Conservation (phyloP, 2,329 filamentous ascomycete genomes). For the Xylariaceae sp. region DNA sequence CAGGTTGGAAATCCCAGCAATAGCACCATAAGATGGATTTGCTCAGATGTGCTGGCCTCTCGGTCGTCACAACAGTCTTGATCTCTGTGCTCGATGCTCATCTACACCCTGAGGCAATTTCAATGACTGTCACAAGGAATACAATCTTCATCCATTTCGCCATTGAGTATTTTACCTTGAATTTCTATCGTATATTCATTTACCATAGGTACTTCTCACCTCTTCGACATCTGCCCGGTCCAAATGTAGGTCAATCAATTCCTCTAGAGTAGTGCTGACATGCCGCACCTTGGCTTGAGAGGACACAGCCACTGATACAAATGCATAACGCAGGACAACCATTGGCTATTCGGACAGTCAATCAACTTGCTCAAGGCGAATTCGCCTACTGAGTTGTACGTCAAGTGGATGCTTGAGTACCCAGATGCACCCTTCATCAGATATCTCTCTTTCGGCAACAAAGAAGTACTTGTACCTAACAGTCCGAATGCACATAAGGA, state of each 20-base stretch:
- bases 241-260: background rate
- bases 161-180: background rate
- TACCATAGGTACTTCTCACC: background rate
- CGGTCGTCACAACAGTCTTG: too few species aligned
- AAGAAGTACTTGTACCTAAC: conserved; percentile 11
- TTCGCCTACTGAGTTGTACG: background rate
- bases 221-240: background rate
- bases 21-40: too few species aligned
- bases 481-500: conserved; percentile 9
- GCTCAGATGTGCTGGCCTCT: too few species aligned
- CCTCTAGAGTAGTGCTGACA: background rate
- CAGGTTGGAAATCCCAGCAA: too few species aligned
- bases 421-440: conserved; percentile 13
- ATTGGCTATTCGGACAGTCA: background rate
- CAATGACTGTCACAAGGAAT: too few species aligned
- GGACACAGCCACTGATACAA: background rate
- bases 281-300: background rate
- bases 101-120: too few species aligned
- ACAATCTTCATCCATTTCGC: too few species aligned
- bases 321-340: background rate
- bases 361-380: background rate
- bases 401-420: conserved; percentile 11
- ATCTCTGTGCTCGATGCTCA: too few species aligned
- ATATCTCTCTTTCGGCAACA: conserved; percentile 13
- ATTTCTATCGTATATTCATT: background rate